These are phyloP conservation scores for Stephanodiscus triporus DNA, from an alignment of 108 stramenopile genomes.

Conservation along the genomic window DNA sequence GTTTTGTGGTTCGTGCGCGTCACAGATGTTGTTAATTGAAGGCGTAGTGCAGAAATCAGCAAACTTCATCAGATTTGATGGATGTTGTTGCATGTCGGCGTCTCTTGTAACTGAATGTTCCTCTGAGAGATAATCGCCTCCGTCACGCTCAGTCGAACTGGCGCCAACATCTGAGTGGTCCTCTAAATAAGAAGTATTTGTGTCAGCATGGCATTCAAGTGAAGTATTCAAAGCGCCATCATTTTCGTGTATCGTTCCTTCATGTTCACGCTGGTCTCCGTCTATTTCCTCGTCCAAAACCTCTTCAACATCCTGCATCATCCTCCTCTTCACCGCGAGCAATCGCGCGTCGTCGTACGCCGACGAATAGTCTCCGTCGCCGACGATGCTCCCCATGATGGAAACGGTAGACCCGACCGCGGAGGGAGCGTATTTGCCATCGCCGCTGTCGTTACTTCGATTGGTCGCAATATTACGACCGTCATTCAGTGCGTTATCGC, in stretches of 20 bases:
- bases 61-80: constrained; percentile 1
- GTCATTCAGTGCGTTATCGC: background rate
- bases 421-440: constrained; percentile 15
- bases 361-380: constrained; percentile 15
- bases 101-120: background rate
- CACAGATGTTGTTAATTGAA: too few relatives aligned
- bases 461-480: too few relatives aligned
- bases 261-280: background rate
- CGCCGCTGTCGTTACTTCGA: constrained; percentile 12
- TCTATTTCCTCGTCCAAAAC: background rate
- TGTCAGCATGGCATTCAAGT: constrained; percentile 30
- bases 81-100: background rate
- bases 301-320: constrained; percentile 38
- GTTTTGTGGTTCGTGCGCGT: background rate
- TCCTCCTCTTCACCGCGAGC: constrained; percentile 24
- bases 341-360: constrained; percentile 15
- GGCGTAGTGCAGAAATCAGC: constrained; percentile 12
- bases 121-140: background rate
- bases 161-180: constrained; percentile 7
- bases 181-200: constrained; percentile 13
- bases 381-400: constrained; percentile 36
- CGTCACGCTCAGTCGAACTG: background rate
- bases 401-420: constrained; percentile 37
- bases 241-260: background rate
- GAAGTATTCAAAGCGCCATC: constrained; percentile 24